Percentiles rank a stretch among this genome's conserved stretches.
phyloP scores from a whole-genome alignment of 2,329 filamentous ascomycete genomes.

The Diaporthe vexans region DNA sequence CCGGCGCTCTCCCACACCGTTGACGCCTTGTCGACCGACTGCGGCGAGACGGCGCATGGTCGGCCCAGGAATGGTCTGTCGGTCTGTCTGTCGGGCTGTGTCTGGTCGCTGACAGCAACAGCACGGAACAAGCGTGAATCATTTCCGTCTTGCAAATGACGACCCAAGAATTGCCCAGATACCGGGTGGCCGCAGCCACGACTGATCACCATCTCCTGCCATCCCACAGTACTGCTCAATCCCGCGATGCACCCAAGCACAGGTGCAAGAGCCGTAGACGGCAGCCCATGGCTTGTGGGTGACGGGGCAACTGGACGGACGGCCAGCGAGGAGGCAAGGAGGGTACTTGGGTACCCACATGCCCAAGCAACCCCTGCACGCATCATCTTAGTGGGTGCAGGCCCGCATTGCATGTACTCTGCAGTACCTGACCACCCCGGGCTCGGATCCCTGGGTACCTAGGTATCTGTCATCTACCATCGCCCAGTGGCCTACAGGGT shows the following conservation, averaged over 20 bases:
- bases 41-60: background rate
- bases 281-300: too few species aligned
- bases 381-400: constrained; percentile 28
- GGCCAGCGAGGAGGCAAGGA: too few species aligned
- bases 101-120: background rate
- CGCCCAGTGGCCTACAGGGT: constrained; percentile 2
- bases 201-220: constrained; percentile 24
- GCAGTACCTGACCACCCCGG: constrained; percentile 9
- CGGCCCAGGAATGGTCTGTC: constrained; percentile 1
- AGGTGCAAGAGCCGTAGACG: too few species aligned
- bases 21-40: background rate
- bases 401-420: constrained; percentile 13
- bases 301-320: too few species aligned
- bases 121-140: constrained; percentile 2
- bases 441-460: constrained; percentile 3
- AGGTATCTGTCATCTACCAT: constrained; percentile 19
- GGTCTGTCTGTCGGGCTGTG: background rate
- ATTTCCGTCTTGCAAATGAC: constrained; percentile 26
- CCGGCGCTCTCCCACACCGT: too few species aligned
- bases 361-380: constrained; percentile 28
- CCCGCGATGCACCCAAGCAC: too few species aligned
- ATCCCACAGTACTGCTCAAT: too few species aligned
- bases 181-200: constrained; percentile 30
- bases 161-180: constrained; percentile 13
- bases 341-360: background rate